A percentile compares a stretch with the other conserved stretches of the same genome.
Evolutionary conservation across 2,329 filamentous ascomycete species (phyloP).

Genomic region (Periglandula ipomoeae): DNA sequence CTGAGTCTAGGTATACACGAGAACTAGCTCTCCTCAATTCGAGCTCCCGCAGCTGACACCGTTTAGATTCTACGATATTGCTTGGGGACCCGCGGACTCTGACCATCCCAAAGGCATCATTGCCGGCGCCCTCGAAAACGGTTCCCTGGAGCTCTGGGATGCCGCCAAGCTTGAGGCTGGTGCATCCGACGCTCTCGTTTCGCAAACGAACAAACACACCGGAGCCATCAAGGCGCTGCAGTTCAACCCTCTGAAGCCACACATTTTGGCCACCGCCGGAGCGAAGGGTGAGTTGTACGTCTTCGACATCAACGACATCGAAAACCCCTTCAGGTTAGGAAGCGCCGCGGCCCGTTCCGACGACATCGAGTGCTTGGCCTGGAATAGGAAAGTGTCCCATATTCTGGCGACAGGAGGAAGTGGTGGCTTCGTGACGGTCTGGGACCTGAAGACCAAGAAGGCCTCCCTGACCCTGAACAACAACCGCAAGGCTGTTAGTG

Average conservation of each 20-base stretch:
- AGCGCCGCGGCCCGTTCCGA: slow-evolving; percentile 82
- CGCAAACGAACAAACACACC: slow-evolving; percentile 79
- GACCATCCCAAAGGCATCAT: slow-evolving; percentile 80
- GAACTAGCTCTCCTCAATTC: not conserved
- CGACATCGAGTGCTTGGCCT: slow-evolving; percentile 92
- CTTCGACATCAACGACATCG: slow-evolving; percentile 85
- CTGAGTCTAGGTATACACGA: slow-evolving; percentile 69
- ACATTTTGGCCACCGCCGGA: slow-evolving; percentile 86
- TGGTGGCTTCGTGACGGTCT: slow-evolving; percentile 93
- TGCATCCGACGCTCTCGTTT: slow-evolving; percentile 66
- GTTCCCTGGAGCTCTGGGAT: slow-evolving; percentile 88
- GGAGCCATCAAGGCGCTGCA: slow-evolving; percentile 90
- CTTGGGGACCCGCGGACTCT: slow-evolving; percentile 78
- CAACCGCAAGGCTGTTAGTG: slow-evolving; percentile 86
- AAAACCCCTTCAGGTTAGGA: slow-evolving; percentile 80
- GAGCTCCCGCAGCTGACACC: slow-evolving; percentile 8
- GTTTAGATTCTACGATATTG: slow-evolving; percentile 86
- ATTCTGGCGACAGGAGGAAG: slow-evolving; percentile 91
- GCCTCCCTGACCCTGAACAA: slow-evolving; percentile 94
- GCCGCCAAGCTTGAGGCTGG: slow-evolving; percentile 58
- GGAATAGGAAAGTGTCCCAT: slow-evolving; percentile 97
- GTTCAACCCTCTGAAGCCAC: slow-evolving; percentile 88
- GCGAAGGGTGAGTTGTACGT: slow-evolving; percentile 94
- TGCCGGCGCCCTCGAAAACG: slow-evolving; percentile 90
- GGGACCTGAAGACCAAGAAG: slow-evolving; percentile 98